These are phyloP conservation scores for Ilyonectria robusta DNA, from an alignment of 2,329 filamentous ascomycete genomes.

Conservation along the genomic window DNA sequence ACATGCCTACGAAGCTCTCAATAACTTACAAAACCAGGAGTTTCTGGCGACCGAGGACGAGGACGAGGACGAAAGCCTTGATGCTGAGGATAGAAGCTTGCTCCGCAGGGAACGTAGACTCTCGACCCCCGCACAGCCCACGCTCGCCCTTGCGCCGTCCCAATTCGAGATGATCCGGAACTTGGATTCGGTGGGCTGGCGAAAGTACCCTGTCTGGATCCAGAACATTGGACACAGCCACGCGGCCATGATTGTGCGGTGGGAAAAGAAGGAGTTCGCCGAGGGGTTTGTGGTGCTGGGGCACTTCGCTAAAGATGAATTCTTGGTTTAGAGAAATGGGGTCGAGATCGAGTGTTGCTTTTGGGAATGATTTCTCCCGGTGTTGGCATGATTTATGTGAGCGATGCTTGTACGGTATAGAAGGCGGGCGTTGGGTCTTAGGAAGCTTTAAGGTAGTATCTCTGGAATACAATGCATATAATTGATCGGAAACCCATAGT, in stretches of 20 bases:
- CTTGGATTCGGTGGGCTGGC: conserved; percentile 76
- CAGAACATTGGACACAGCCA: conserved; percentile 86
- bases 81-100: conserved; percentile 57
- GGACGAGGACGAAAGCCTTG: conserved; percentile 54
- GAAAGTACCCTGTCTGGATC: conserved; percentile 80
- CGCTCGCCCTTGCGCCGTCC: conserved; percentile 81
- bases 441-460: neutral
- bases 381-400: conserved; percentile 4
- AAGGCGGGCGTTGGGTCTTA: neutral
- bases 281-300: conserved; percentile 84
- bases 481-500: neutral
- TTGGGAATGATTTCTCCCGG: conserved; percentile 1
- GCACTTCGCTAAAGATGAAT: conserved; percentile 86
- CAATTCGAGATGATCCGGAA: conserved; percentile 90
- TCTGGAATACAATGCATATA: neutral
- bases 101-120: conserved; percentile 59
- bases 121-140: conserved; percentile 70
- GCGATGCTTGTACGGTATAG: conserved; percentile 5
- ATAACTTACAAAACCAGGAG: conserved; percentile 77
- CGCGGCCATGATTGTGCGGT: conserved; percentile 89
- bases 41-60: conserved; percentile 75
- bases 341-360: conserved; percentile 7
- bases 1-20: conserved; percentile 81
- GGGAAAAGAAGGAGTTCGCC: conserved; percentile 74
- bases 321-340: conserved; percentile 57